These are phyloP conservation scores for Pyrenopolyporus hunteri DNA, from an alignment of 495 filamentous ascomycete genomes.

Conservation along the genomic window DNA sequence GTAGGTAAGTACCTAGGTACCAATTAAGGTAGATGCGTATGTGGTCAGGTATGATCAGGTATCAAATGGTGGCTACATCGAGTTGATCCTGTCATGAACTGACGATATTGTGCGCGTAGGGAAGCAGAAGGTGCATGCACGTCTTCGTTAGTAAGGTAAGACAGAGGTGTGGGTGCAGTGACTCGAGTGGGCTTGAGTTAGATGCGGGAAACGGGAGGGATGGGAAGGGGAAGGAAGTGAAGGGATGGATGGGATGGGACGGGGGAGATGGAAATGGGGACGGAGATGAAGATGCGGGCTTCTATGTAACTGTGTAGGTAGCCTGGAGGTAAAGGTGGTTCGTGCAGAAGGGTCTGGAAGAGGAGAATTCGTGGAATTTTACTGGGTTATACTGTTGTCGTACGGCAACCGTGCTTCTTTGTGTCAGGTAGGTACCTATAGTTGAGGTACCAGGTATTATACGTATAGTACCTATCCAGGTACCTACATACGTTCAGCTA, in stretches of 20 bases:
- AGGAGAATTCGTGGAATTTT: slow-evolving; percentile 16
- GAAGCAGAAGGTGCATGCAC: background rate
- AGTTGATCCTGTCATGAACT: slow-evolving; percentile 29
- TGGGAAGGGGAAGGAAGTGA: slow-evolving; percentile 6
- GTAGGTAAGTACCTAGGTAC: background rate
- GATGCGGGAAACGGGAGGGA: slow-evolving; percentile 17
- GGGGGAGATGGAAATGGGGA: too few relatives aligned
- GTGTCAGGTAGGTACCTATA: background rate
- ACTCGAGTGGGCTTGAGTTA: slow-evolving; percentile 14
- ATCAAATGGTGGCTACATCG: slow-evolving; percentile 23
- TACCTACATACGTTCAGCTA: too few relatives aligned
- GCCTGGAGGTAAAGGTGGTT: slow-evolving; percentile 1
- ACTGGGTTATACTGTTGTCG: slow-evolving; percentile 3
- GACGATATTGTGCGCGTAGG: slow-evolving; percentile 6
- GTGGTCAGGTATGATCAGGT: slow-evolving; percentile 34
- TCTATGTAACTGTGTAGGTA: background rate
- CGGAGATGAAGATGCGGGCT: slow-evolving; percentile 17
- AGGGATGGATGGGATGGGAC: slow-evolving; percentile 9
- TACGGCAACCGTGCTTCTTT: background rate
- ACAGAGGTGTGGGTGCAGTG: slow-evolving; percentile 16
- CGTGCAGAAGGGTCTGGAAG: slow-evolving; percentile 32
- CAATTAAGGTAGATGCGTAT: background rate
- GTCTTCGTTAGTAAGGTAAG: slow-evolving; percentile 1
- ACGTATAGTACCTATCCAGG: too few relatives aligned
- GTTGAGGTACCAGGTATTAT: too few relatives aligned